These are phyloP conservation scores for Starmerella roubikii DNA, from an alignment of 805 yeast species.

Conservation along the genomic window DNA sequence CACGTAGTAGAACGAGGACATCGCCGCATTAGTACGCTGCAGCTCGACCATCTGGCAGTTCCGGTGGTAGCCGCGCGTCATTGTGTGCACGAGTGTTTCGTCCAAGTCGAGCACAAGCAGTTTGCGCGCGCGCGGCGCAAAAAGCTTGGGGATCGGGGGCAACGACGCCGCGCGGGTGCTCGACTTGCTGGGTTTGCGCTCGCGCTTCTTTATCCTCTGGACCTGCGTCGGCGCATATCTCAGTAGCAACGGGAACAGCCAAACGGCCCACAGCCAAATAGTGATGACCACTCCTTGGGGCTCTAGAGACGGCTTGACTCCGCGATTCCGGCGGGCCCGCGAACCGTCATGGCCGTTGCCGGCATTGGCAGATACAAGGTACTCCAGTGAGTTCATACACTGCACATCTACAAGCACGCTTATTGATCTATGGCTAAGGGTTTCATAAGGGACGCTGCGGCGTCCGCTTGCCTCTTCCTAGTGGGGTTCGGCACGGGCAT, in stretches of 20 bases:
- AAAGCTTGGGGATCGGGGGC: conserved; percentile 14
- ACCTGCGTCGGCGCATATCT: too few species aligned
- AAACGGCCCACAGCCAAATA: conserved; percentile 6
- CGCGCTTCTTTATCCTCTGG: too few species aligned
- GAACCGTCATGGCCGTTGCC: neutral
- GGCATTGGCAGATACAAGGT: conserved; percentile 2
- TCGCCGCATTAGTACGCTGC: conserved; percentile 23
- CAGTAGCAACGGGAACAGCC: conserved; percentile 4
- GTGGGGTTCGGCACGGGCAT: too few species aligned
- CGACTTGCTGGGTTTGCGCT: neutral
- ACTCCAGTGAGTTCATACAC: conserved; percentile 13
- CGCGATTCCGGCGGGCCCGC: too few species aligned
- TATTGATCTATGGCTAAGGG: neutral
- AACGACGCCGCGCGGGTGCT: neutral
- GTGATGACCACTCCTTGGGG: neutral
- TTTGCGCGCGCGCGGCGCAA: conserved; percentile 28
- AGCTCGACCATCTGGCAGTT: conserved; percentile 71
- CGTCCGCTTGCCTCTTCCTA: too few species aligned
- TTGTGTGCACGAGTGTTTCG: conserved; percentile 87
- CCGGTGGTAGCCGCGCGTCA: conserved; percentile 43
- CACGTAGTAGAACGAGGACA: conserved; percentile 65
- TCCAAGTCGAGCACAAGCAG: conserved; percentile 79
- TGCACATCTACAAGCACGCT: neutral
- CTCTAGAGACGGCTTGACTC: too few species aligned
- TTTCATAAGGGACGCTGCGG: too few species aligned